Percentiles rank a stretch among this genome's conserved stretches.
These are phyloP conservation scores for Tinospora cordifolia DNA, from an alignment of 164 flowering plant species.

Conservation along the genomic window DNA sequence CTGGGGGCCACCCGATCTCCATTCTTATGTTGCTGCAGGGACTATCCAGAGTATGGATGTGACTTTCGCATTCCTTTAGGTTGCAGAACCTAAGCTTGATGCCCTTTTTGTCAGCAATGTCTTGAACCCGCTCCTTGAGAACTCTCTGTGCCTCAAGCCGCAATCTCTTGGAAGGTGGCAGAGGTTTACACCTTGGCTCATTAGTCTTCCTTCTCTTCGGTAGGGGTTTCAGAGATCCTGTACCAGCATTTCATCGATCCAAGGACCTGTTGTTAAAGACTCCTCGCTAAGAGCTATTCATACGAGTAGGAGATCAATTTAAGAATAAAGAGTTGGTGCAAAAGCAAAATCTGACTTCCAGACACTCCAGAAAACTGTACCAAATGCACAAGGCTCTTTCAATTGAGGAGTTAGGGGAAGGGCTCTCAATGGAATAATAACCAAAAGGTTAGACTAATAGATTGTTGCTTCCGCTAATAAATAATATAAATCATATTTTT, in stretches of 20 bases:
- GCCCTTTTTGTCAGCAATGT: constrained; percentile 95
- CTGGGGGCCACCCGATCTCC: constrained; percentile 97
- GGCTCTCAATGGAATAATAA: background rate
- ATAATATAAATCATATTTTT: no score
- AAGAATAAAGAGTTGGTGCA: background rate
- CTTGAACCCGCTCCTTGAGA: constrained; percentile 92
- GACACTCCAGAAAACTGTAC: background rate
- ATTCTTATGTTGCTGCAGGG: constrained; percentile 72
- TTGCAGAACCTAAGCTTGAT: constrained; percentile 88
- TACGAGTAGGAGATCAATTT: background rate
- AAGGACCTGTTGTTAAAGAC: constrained; percentile 60
- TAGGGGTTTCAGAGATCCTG: constrained; percentile 77
- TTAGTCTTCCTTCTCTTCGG: constrained; percentile 62
- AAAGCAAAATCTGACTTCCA: background rate
- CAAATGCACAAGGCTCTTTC: no score
- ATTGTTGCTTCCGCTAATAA: background rate
- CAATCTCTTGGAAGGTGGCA: constrained; percentile 94
- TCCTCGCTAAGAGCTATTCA: constrained; percentile 39
- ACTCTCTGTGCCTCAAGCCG: constrained; percentile 93
- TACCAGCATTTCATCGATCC: constrained; percentile 76
- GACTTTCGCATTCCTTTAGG: constrained; percentile 85
- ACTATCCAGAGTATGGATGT: constrained; percentile 65
- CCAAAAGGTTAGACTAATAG: background rate
- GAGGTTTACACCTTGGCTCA: constrained; percentile 61
- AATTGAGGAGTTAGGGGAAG: no score